Base-by-base conservation (phyloP, 352 stramenopile species). In the Globisporangium orthogonon region DNA sequence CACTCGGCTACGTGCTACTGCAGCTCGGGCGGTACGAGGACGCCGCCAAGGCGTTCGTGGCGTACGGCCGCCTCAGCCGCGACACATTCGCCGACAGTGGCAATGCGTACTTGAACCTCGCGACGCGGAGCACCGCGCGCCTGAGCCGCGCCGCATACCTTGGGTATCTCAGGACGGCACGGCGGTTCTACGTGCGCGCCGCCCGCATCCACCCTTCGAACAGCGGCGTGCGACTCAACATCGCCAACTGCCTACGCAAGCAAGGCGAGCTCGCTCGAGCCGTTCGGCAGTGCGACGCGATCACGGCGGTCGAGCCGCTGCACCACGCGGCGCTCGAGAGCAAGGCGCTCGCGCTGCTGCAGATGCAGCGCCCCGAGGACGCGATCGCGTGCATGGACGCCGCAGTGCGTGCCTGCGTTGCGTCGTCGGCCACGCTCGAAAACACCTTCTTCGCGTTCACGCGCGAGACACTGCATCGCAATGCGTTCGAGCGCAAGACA, bases 61-160 rank as follows among this genome's bases (percentile, higher is more conserved):
- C 69, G 7, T 87, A 87, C 57, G 79, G 81, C 13, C 69, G 78
- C 0, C 52, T 83, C 9, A 83, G 69, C 45, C 71, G 75, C 31
- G 77, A 91, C 46, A 89, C 79, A 6, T 86, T 82, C 46, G 72
- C 71, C 0, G 82, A 91, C 52, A 85, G 74, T n/a, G 82, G 77
- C 46, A 91, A 90, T 49, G 77, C 79, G 3, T 87, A 87, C 61
- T 89, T 89, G 28, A 91, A 83, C 55, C 58, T 91, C 52, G 82
- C 66, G 9, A 74, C 65, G 15, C 70, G 66, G 37, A 67, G 54
- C 11, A 52, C 72, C 29, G 50, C 28, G 15, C 62, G 64, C 3
- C 52, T 90, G 7, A 63, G 84, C 30, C 44, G 85, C 62, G 62
- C 46, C 14, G 65, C 75, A 45, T 70, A 79, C 55, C 39, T 60